Base-by-base conservation (phyloP, 306 rosid genomes). In the Glycine latifolia region DNA sequence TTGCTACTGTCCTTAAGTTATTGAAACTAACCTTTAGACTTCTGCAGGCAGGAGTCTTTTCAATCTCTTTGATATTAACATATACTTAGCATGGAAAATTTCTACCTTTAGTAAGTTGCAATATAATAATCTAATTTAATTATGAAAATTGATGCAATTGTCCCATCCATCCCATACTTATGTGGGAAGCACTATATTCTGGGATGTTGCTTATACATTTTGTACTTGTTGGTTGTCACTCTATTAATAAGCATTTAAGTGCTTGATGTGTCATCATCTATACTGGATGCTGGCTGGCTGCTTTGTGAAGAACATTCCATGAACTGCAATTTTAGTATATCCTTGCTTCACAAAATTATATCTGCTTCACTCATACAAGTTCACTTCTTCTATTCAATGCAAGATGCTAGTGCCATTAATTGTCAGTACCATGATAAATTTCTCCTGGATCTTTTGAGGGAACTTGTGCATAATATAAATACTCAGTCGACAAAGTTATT, bases 371-470 rank as follows among this genome's bases (percentile, higher is more conserved):
- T 67, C 13, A 43, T 54, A 41, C 67, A 54, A 66, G 20, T 56
- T 31, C 78, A 48, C 52, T 71, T 59, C 58, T 15, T 77, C 56
- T 56, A 14, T 33, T 14, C 60, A 55, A 31, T 54, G 77, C 62
- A 70, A 56, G 58, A 46, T 55, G 69, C 68, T 48, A 69, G 48
- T 7, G 44, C 31, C 31, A 26, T 26, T 26, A 26, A 26, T 26
- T 26, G 31, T 26, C 1, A 26, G 31, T 26, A 2, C 68, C 46
- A 8, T 44, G 56, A 68, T 65, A 79, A 13, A 55, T 47, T 68
- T 61, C 58, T 69, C 11, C 62, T 47, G 53, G 77, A 35, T 44
- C 67, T 52, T 70, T 70, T 49, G 73, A 82, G 67, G 67, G 58
- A 10, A 48, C 55, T 60, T 53, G n/a, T 76, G 74, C 12, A 70